Evolutionary conservation across 1,284 basidiomycete genomes (phyloP), one percentile per base, ranked within the genome.

Genomic region (Heimioporus punctisporus): DNA sequence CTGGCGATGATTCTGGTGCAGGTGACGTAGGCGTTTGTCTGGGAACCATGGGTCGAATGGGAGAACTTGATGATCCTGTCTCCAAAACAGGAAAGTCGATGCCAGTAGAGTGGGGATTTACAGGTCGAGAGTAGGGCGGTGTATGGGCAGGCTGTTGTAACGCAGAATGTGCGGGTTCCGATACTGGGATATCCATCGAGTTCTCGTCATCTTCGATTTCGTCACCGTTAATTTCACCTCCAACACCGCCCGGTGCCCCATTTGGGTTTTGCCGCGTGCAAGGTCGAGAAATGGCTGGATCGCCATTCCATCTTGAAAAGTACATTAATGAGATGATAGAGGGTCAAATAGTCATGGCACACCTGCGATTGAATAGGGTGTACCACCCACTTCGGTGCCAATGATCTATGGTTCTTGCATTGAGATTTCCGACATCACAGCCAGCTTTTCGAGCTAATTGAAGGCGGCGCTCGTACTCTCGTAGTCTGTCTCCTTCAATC

Each of bases 331-430:
- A 26, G 39, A 46, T 44, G 11, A 47, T 2, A 19, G 23, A 12
- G 8, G 19, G 47, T 28, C 15, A 31, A 53, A 21, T 53, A 52
- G 48, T 45, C 47, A 21, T 51, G 15, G 48, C 72, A 26, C 54
- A 85, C 85, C 88, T 76, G 58, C 73, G 74, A 66, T 84, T 83
- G 66, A 90, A 90, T 21, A 89, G 71, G 12, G 76, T 75, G 63
- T 88, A 90, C 88, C 88, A 91, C 19, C 87, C 87, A 28, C 79
- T 77, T 51, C 81, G 77, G 60, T 88, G 84, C 88, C 88, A 90
- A 56, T 89, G 85, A 60, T 91, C 88, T 54, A 90, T 78, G 4
- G 84, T 85, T 55, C 87, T 78, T 19, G 86, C 80, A 48, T 77
- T 85, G 40, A 90, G 75, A 60, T 85, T 89, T 11, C 85, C 88